These are phyloP conservation scores for Eutrema yunnanense DNA, from an alignment of 345 rosid species.

Conservation along the genomic window DNA sequence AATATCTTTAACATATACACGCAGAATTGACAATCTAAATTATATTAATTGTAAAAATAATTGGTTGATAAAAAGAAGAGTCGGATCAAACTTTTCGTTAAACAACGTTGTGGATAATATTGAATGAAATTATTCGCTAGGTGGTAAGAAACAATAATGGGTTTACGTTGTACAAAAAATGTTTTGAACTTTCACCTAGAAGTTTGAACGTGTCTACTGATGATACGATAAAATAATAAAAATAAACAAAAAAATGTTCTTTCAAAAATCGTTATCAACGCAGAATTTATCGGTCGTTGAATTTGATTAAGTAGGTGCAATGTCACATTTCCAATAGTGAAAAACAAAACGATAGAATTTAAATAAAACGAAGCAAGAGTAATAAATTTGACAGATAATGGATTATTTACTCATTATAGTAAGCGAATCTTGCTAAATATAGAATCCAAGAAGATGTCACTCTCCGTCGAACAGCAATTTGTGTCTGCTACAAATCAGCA, in stretches of 20 bases:
- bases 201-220: conserved; percentile 1
- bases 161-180: background rate
- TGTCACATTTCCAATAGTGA: background rate
- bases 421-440: conserved; percentile 23
- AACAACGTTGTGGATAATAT: background rate
- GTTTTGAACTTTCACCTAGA: background rate
- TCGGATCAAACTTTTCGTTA: background rate
- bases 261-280: background rate
- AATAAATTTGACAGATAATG: conserved; percentile 10
- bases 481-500: conserved; percentile 26
- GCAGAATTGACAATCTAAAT: background rate
- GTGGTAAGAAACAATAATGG: background rate
- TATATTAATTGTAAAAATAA: background rate
- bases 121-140: background rate
- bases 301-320: conserved; percentile 12
- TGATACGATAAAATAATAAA: background rate
- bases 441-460: conserved; percentile 25
- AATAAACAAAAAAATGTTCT: background rate
- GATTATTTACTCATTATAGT: conserved; percentile 9
- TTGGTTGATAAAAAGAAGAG: background rate
- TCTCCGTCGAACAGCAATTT: conserved; percentile 17
- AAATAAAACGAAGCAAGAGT: conserved; percentile 11
- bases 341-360: background rate
- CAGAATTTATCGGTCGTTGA: background rate
- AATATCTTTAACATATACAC: background rate